Base-by-base conservation (phyloP, 2,329 filamentous ascomycete species). In the Keithomyces neogunnii region DNA sequence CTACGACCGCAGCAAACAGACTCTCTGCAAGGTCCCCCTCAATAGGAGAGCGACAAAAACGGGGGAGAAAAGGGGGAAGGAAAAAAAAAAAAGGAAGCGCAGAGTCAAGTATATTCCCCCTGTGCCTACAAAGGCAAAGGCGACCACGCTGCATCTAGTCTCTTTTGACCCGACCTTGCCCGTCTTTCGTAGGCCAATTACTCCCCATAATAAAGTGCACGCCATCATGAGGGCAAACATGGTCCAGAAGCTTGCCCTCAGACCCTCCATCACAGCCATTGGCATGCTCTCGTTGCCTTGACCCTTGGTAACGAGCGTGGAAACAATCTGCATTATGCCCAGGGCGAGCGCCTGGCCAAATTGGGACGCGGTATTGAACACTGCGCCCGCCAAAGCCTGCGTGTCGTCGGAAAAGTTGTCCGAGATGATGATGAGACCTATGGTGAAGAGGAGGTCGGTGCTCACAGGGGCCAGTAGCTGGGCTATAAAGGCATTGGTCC, bases 331-430 rank as follows among this genome's bases (percentile, higher is more conserved):
- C 51, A 75, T 68, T 1, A 75, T 56, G 1, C 73, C 73, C 7
- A 79, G 53, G 1, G 74, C 75, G 19, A 80, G 61, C 0, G 72
- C 69, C n/a, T 64, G 73, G 0, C 80, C 80, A 50, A 84, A 75
- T 55, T 84, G 79, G 0, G 72, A 66, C 1, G 76, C 68, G 0
- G 79, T 81, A 54, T 81, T 82, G 62, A 84, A 84, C 0, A 85
- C 80, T 0, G 77, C 80, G 0, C 81, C 82, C 0, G 79, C 80
- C 0, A 85, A 65, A 0, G 76, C 77, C 52, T 84, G 80, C 1
- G 72, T 81, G 7, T 78, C 65, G n/a, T 73, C 67, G 0, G 78
- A 75, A 54, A 83, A 84, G 3, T 69, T 72, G 11, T 78, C 73
- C 0, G 73, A 72, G 6, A 83, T 73, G 3, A 82, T 64, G 26